Base-by-base conservation (phyloP, 2,329 filamentous ascomycete species). In the Dothidotthia symphoricarpi region DNA sequence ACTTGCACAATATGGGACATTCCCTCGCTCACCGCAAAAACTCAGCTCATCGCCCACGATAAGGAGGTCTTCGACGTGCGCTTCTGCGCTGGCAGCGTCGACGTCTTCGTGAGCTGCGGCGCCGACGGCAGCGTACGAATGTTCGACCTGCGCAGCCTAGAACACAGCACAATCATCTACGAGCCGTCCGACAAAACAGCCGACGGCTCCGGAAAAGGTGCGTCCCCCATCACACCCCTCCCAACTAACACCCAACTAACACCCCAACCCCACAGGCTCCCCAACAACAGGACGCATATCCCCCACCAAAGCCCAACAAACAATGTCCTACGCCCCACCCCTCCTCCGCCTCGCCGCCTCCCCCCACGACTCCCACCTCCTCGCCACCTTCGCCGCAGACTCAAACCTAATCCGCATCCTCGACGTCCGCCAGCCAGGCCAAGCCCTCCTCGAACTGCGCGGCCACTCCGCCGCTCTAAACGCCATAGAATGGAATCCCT, bases 1-100 rank as follows among this genome's bases (percentile, higher is more conserved):
- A 98, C 93, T 5, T 98, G 93, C 70, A 98, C 93, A 4, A 98
- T 98, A 51, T 98, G 93, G 93, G 93, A 98, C 66, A 98, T 98
- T 39, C 93, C 93, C 3, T 96, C 93, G 1, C 75, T 98, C 47
- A 98, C 93, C 1, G 93, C 93, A 35, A 98, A 98, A 71, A 98
- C 93, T 2, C 93, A 98, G 66, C 75, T 98, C 30, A 98, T 98
- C 68, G 93, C 93, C 14, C 93, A 98, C 66, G 93, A 98, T 71
- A 97, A 97, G 69, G 93, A 98, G 69, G 93, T 98, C 5, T 98
- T 95, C 60, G 93, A 98, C 64, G 93, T 98, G 31, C 83, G 93
- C 14, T 98, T 98, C 70, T 98, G 93, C 70, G 93, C 93, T 32
- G 93, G 95, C 54, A 96, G 89, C 56, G 88, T 95, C n/a, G 93